Evolutionary conservation across 2,329 filamentous ascomycete species (phyloP).

Genomic region (Cladosporium sp.): DNA sequence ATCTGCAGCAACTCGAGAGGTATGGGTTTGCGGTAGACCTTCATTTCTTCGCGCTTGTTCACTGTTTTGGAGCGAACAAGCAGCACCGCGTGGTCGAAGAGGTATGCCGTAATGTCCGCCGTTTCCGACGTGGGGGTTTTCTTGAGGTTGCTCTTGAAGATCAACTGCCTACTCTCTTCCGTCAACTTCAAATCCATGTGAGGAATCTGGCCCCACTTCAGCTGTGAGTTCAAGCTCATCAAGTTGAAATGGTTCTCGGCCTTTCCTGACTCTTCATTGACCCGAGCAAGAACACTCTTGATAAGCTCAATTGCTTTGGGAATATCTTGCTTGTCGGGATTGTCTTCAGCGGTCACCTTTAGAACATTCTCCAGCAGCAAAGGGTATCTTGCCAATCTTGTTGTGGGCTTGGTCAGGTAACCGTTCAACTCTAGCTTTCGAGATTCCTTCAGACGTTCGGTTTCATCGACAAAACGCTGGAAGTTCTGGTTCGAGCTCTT

Average conservation of each 20-base stretch:
- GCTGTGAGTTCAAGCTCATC: slow-evolving; percentile 82
- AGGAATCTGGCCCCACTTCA: slow-evolving; percentile 86
- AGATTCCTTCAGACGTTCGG: slow-evolving; percentile 92
- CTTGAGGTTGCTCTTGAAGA: slow-evolving; percentile 93
- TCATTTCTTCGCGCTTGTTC: slow-evolving; percentile 90
- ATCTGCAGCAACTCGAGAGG: slow-evolving; percentile 90
- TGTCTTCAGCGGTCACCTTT: slow-evolving; percentile 87
- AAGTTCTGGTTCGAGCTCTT: slow-evolving; percentile 82
- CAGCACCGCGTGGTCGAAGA: slow-evolving; percentile 94
- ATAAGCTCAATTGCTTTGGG: slow-evolving; percentile 85
- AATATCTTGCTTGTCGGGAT: slow-evolving; percentile 85
- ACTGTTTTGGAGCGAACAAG: slow-evolving; percentile 86
- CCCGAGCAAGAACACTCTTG: slow-evolving; percentile 77
- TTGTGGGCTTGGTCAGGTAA: slow-evolving; percentile 96
- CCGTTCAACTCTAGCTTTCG: slow-evolving; percentile 95
- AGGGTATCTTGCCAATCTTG: slow-evolving; percentile 88
- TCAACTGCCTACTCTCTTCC: slow-evolving; percentile 85
- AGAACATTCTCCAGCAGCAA: slow-evolving; percentile 85
- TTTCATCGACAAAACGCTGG: slow-evolving; percentile 89
- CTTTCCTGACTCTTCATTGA: slow-evolving; percentile 94
- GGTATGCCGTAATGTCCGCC: slow-evolving; percentile 84
- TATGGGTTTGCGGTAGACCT: slow-evolving; percentile 93
- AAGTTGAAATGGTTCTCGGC: slow-evolving; percentile 97
- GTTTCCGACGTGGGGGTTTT: slow-evolving; percentile 80
- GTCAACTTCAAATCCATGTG: slow-evolving; percentile 91